Evolutionary conservation across 1,139 yeast species (phyloP), one percentile per base, ranked within the genome.

Genomic region (Saccharomyces hybrid): DNA sequence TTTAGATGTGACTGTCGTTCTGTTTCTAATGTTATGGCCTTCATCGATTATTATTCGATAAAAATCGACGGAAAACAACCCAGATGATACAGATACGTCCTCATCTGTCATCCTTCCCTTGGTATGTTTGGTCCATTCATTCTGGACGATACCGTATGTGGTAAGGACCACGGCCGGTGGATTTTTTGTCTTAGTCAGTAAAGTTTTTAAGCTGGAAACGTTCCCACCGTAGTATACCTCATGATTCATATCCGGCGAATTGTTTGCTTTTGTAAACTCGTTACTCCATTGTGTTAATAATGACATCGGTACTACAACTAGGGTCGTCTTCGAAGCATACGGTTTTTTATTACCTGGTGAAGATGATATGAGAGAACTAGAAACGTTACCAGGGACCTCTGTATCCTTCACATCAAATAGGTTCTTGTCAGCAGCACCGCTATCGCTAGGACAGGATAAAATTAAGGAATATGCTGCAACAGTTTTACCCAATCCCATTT

Each of bases 401-500:
- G 48, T 52, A 7, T 52, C 23, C 1, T 55, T 58, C 9, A 50
- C 48, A 8, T 48, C 47, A 16, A 54, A 54, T 16, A 53, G 34
- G 13, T 41, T 52, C 32, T 56, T 57, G 9, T 52, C 54, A 5
- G 56, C 62, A 0, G 63, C 54, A 5, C 58, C 20, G 20, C 20
- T 53, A 64, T 84, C 89, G 51, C 65, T 70, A 0, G 89, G 88
- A 7, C 78, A 82, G 0, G 88, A 78, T 56, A 86, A 81, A 5
- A 93, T 75, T 52, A 93, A 71, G 0, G 97, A 80, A 57, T 89
- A 71, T 0, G 96, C 82, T 0, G 96, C 86, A 23, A 91, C 87
- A 0, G 98, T 91, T 66, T 91, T 91, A 48, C 98, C 98, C 6
- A 91, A 75, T 0, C 98, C 98, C 98, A 91, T 91, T 68, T 91